Evolutionary conservation across 23 red algal species (phyloP), one percentile per base, ranked within the genome.

Genomic region (Gracilariopsis chorda): DNA sequence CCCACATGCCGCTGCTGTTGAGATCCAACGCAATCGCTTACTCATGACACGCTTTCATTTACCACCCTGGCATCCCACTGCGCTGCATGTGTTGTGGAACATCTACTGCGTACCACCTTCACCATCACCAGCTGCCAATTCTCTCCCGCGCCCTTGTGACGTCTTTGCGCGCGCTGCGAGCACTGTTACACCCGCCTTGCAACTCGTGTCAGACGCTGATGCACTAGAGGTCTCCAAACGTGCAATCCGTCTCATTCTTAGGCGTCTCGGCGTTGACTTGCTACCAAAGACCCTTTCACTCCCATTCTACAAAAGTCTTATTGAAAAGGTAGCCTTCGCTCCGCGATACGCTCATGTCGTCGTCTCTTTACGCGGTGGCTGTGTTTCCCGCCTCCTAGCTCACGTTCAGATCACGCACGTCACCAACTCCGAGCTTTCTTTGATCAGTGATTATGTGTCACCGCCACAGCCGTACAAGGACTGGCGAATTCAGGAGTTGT

Each of bases 11-110:
- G 92, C 92, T 37, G 92, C 92, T 32, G 92, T 94, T 24, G 92
- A 94, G 83, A 84, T 94, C 24, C 92, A 94, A 62, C 74, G 92
- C 19, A 94, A 94, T 49, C 92, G 92, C 19, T 33, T 94, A 8
- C 39, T 94, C 21, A 35, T 88, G 16, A 88, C 80, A 1, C 71
- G 48, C 24, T 82, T 81, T 21, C 40, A 76, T 33, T 60, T 94
- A 20, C 73, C 92, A 13, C 36, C 44, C 25, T 94, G 92, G 92
- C 41, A 34, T n/a, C 46, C 71, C 32, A 49, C 42, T 4, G 88
- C 92, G 1, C 72, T 55, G 49, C 81, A 87, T 68, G 73, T 60
- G 5, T 34, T 40, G 43, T 94, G 84, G 73, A 89, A 88, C 63
- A 19, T 89, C 16, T 1, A 29, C 11, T 69, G 48, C 48, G 0